Base-by-base conservation (phyloP, 1,284 basidiomycete genomes). In the Trametes hirsuta region DNA sequence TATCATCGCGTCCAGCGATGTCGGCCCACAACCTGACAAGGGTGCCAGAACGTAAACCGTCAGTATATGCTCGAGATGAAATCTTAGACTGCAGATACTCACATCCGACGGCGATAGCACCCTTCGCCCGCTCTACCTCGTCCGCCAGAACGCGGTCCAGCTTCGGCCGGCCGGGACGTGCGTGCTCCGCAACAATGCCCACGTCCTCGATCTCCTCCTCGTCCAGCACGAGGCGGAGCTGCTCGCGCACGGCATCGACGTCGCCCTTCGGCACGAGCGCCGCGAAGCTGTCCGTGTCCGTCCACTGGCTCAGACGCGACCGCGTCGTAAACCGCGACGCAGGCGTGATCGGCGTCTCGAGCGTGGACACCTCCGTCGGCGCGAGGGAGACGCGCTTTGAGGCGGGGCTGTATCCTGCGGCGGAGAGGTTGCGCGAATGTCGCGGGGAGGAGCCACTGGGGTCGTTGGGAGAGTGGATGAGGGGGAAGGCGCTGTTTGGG, bases 161-260 rank as follows among this genome's bases (percentile, higher is more conserved):
- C 66, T 84, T 87, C n/a, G 93, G 93, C 67, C 87, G 86, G 0
- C 93, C 93, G 1, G 85, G 83, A 45, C 85, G 79, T 10, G 88
- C 88, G 56, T 85, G 79, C 73, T 94, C 92, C 9, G 88, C 81
- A 41, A 94, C 77, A 15, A 84, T 70, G 22, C 79, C 79, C 64
- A 93, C 79, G 63, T 94, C 92, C 11, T 78, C 75, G 65, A 87
- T 80, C 71, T 95, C 93, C 48, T 80, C 77, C 42, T 82, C 81
- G 63, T 88, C 85, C 56, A 93, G 76, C 69, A 85, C 81, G 18
- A 91, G 80, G 73, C 72, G 55, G 56, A 79, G 54, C 50, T 71
- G 65, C 51, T 74, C 72, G 24, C 65, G 61, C 36, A 63, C 48
- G 41, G 50, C 48, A 41, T 66, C 69, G 12, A 63, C 66, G 25